Evolutionary conservation across 1,284 basidiomycete genomes (phyloP), one percentile per base, ranked within the genome.

Genomic region (Ceratobasidium sp.): DNA sequence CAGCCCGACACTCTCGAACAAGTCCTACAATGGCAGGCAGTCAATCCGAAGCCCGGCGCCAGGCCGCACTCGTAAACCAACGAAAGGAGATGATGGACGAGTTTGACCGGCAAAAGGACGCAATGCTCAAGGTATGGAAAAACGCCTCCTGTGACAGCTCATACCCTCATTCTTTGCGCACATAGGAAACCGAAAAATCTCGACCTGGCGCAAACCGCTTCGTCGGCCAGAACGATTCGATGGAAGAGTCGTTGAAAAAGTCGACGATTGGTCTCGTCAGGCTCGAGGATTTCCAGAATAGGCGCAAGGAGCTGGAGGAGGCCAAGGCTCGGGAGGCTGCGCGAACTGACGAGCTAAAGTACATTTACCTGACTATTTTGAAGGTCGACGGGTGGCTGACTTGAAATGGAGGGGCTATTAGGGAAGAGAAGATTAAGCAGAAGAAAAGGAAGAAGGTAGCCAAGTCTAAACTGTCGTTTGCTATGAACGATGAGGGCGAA

Each of bases 191-290:
- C 43, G 79, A 78, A 84, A 93, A 94, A 82, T 87, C 92, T 76
- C 89, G 92, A 73, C 90, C 92, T 6, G 93, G 93, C 0, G 84
- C 88, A 0, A 92, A 93, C 80, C 93, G 96, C 74, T 99, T 99
- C 82, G 92, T 96, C 24, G 92, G 93, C 4, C 94, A 98, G 82
- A 91, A 94, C 82, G 97, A 98, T 81, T 95, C 92, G 4, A 90
- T 98, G 85, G 97, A 98, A 81, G 98, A 99, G 75, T 88, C 89
- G 13, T 87, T 99, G 66, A 98, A 98, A 85, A 89, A 95, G 79
- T 92, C 88, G 63, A 99, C 98, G 0, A 90, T 99, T 74, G 98
- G 98, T 78, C 88, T 99, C 16, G 96, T 99, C 1, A 89, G 88
- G 75, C 86, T 98, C 8, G 93, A 97, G 79, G 98, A 98, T 62